Evolutionary conservation across 306 rosid species (phyloP).

Genomic region (Cucumis melo): DNA sequence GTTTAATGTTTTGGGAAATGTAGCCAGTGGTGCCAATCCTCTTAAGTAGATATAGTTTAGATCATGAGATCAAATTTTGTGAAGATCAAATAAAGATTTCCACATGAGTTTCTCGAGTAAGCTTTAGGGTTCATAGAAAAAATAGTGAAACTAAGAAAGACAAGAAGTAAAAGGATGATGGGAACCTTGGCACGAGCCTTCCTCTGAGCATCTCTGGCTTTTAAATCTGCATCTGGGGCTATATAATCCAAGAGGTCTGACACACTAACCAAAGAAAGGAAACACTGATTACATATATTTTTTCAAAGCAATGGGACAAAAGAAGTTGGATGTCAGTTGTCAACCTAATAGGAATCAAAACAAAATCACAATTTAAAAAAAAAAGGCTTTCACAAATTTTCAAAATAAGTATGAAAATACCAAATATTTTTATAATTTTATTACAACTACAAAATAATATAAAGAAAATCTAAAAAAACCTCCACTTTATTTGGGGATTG

Average conservation of each 20-base stretch:
- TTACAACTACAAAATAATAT: no score
- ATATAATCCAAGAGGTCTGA: constrained; percentile 97
- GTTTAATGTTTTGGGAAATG: no score
- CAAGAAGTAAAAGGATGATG: constrained; percentile 2
- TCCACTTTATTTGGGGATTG: not conserved
- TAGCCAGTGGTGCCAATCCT: no score
- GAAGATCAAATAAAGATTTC: no score
- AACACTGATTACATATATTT: not conserved
- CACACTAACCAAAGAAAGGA: constrained; percentile 40
- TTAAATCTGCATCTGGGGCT: constrained; percentile 80
- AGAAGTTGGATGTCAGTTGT: not conserved
- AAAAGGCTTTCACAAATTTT: no score
- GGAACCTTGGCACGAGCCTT: constrained; percentile 92
- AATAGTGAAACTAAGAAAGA: not conserved
- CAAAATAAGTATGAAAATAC: not conserved
- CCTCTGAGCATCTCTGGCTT: constrained; percentile 85
- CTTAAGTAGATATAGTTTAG: no score
- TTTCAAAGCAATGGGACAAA: not conserved
- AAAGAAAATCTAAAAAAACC: no score
- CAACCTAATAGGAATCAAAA: not conserved
- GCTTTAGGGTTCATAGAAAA: not conserved
- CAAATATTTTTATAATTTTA: no score
- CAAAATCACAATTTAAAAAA: not conserved
- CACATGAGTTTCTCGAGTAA: not conserved
- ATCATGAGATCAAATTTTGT: no score